Percentiles rank a stretch among this genome's conserved stretches.
phyloP scores from a whole-genome alignment of 2,329 filamentous ascomycete species.

The Lachnellula suecica region DNA sequence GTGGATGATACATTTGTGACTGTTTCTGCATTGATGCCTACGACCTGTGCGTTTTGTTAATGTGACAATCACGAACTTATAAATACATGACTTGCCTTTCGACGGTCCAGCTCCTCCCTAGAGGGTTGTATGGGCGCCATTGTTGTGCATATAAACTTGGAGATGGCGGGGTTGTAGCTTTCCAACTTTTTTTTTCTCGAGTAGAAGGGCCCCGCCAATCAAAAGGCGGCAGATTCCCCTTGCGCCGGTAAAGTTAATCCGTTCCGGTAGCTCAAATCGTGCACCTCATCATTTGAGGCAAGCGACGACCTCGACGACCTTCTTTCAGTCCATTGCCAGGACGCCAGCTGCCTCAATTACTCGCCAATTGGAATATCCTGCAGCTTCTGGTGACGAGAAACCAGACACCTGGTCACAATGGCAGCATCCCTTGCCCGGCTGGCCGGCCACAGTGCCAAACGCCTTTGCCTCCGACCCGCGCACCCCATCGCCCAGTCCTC shows the following conservation, averaged over 20 bases:
- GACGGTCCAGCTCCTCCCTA: conserved; percentile 57
- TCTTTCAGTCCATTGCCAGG: not conserved
- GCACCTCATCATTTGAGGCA: conserved; percentile 21
- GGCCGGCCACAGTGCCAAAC: conserved; percentile 68
- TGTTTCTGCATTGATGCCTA: conserved; percentile 86
- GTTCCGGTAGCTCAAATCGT: conserved; percentile 16
- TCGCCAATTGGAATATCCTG: conserved; percentile 17
- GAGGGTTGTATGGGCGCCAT: conserved; percentile 49
- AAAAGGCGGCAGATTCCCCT: not conserved
- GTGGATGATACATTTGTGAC: conserved; percentile 86
- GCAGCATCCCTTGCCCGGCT: conserved; percentile 71
- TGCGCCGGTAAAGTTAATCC: not conserved
- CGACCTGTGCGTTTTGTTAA: conserved; percentile 54
- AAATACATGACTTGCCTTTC: conserved; percentile 50
- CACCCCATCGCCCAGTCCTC: conserved; percentile 36
- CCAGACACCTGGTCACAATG: conserved; percentile 50
- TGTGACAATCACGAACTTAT: not conserved
- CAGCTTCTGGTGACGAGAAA: conserved; percentile 23
- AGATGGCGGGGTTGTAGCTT: conserved; percentile 23
- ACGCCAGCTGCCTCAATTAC: conserved; percentile 16
- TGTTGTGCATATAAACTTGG: conserved; percentile 8
- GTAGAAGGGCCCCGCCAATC: conserved; percentile 1
- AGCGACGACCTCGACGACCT: conserved; percentile 10
- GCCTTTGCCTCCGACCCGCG: conserved; percentile 54
- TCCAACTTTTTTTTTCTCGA: conserved; percentile 13